Percentiles rank a stretch among this genome's conserved stretches.
These are phyloP conservation scores for Fraxinus albicans DNA, from an alignment of 305 asterid species.

Conservation along the genomic window DNA sequence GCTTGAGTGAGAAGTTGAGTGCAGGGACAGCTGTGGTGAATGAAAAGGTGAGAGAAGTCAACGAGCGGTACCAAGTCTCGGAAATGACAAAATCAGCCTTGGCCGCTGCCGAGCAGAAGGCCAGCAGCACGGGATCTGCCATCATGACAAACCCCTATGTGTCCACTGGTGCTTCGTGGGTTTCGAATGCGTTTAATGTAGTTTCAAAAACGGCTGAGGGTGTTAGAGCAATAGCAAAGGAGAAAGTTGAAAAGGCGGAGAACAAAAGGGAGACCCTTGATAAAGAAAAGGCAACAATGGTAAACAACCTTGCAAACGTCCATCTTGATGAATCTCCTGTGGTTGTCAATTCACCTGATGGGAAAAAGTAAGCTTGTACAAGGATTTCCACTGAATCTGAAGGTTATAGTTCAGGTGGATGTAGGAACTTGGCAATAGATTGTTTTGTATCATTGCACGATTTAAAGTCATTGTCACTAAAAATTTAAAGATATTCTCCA, in stretches of 20 bases:
- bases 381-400: not conserved
- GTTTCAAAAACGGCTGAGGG: conserved; percentile 55
- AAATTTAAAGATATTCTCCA: not conserved
- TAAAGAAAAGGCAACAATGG: conserved; percentile 26
- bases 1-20: conserved; percentile 55
- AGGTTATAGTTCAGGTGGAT: not conserved
- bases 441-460: not conserved
- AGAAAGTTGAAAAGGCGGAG: conserved; percentile 48
- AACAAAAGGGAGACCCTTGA: conserved; percentile 30
- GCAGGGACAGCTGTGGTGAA: conserved; percentile 45
- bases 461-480: not conserved
- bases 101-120: conserved; percentile 55
- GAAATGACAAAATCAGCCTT: conserved; percentile 50
- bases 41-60: conserved; percentile 50
- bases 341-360: conserved; percentile 3
- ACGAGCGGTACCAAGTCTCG: conserved; percentile 46
- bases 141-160: conserved; percentile 44
- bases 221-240: conserved; percentile 47
- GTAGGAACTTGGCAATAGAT: not conserved
- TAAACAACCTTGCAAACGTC: conserved; percentile 29
- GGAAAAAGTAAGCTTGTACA: conserved; percentile 15
- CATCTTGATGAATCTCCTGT: conserved; percentile 31
- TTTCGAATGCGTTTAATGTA: conserved; percentile 37
- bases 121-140: conserved; percentile 42
- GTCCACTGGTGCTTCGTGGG: conserved; percentile 56